A percentile compares a stretch with the other conserved stretches of the same genome.
phyloP scores from a whole-genome alignment of 495 filamentous ascomycete species.

The Choiromyces venosus region DNA sequence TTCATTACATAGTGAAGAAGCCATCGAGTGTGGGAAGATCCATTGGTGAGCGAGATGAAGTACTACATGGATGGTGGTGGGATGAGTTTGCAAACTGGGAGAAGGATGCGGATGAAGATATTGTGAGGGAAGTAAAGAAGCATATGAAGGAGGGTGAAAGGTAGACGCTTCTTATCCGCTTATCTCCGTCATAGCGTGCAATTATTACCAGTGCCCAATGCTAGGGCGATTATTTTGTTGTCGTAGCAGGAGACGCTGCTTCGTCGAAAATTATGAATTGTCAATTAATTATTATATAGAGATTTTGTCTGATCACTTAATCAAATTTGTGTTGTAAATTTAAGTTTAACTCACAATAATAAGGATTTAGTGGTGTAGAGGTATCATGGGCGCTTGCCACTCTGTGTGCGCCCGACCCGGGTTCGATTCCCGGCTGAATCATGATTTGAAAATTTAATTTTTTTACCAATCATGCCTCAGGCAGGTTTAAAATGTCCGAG shows the following conservation, averaged over 20 bases:
- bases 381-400: conserved; percentile 41
- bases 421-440: conserved; percentile 41
- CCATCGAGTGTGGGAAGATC: conserved; percentile 50
- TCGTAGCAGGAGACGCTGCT: too few species aligned
- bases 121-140: conserved; percentile 3
- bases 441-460: background rate
- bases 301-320: too few species aligned
- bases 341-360: background rate
- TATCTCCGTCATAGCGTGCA: background rate
- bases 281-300: too few species aligned
- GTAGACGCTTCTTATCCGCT: background rate
- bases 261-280: too few species aligned
- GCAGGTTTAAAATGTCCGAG: background rate
- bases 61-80: conserved; percentile 52
- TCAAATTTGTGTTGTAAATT: background rate
- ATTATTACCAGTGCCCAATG: background rate
- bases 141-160: background rate
- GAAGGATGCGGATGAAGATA: background rate
- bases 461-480: background rate
- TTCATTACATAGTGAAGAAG: conserved; percentile 57
- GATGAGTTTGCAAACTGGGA: conserved; percentile 42
- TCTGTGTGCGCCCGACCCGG: conserved; percentile 36
- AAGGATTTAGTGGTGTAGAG: conserved; percentile 38
- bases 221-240: too few species aligned
- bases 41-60: conserved; percentile 46